These are phyloP conservation scores for Sclerotinia minor DNA, from an alignment of 2,329 filamentous ascomycete species.

Conservation along the genomic window DNA sequence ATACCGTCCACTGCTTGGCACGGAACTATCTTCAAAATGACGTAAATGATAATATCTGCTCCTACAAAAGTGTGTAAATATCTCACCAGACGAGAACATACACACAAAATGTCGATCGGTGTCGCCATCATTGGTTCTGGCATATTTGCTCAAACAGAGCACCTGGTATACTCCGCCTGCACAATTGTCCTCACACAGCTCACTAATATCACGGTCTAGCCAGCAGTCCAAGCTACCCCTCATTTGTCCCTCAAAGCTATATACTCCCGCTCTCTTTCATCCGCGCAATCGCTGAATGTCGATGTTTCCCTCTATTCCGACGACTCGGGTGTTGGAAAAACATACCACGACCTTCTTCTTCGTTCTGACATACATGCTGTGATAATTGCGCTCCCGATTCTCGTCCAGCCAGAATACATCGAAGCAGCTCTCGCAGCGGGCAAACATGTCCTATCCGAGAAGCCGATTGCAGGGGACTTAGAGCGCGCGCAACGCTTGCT, in stretches of 20 bases:
- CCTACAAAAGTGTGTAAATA: not conserved
- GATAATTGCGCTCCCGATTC: slow-evolving; percentile 51
- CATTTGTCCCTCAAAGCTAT: slow-evolving; percentile 54
- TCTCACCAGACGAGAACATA: slow-evolving; percentile 1
- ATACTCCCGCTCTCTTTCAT: slow-evolving; percentile 42
- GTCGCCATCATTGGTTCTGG: slow-evolving; percentile 64
- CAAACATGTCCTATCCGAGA: slow-evolving; percentile 57
- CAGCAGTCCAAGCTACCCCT: slow-evolving; percentile 57
- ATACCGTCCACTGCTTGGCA: not conserved
- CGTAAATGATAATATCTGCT: not conserved
- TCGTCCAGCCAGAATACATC: slow-evolving; percentile 50
- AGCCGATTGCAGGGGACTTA: slow-evolving; percentile 54
- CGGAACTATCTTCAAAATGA: not conserved
- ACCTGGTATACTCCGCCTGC: slow-evolving; percentile 48
- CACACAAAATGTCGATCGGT: slow-evolving; percentile 46
- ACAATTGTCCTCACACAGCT: not conserved
- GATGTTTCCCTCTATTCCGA: slow-evolving; percentile 40
- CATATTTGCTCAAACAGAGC: slow-evolving; percentile 61
- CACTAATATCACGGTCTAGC: slow-evolving; percentile 41
- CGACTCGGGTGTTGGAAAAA: slow-evolving; percentile 40
- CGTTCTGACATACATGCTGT: slow-evolving; percentile 41
- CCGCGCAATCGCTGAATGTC: slow-evolving; percentile 46
- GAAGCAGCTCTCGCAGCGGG: slow-evolving; percentile 51
- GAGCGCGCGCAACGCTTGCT: slow-evolving; percentile 51
- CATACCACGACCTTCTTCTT: slow-evolving; percentile 47